Evolutionary conservation across 768 basidiomycete genomes (phyloP), one percentile per base, ranked within the genome.

Genomic region (Sistotremastrum niveocremeum): DNA sequence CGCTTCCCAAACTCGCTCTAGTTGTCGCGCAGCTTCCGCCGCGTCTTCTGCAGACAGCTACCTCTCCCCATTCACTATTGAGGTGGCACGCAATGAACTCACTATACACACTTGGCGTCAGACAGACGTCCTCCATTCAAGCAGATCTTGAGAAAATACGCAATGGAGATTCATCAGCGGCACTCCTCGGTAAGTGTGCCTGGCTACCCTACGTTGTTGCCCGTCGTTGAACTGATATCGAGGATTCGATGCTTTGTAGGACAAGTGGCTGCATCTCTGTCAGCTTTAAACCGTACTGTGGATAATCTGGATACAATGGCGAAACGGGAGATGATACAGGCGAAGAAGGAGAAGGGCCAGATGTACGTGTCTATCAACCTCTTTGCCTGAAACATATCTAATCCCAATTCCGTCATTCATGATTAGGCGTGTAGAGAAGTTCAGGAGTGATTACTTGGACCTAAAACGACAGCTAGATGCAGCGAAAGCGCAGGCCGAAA

Each of bases 221-320:
- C 39, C 29, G 6, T 28, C 37, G 12, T 44, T 33, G 50, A 46
- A 48, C 47, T 56, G 49, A 48, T 44, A 47, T 49, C 60, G 37
- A 51, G 53, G 54, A 49, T 60, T 46, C 50, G 58, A 34, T 42
- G 49, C 51, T 50, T 55, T 64, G 62, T 69, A 93, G 93, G 93
- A 63, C 94, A 98, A 74, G 90, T 99, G 64, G 87, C 88, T 33
- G 91, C 93, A n/a, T 91, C 89, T 6, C 70, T 99, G n/a, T 78
- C 89, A 30, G 91, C 90, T 2, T 81, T 98, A 74, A 81, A 86
- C 42, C 68, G 95, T 47, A 91, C 95, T 45, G 81, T 98, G 51
- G 93, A 97, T 50, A 95, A 99, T 58, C 98, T 94, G 58, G 93
- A 97, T 56, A 83, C 85, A 6, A 91, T 98, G 86, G 89, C 87